Evolutionary conservation across 257 asterid genomes (phyloP).

Genomic region (Fraxinus excelsior): DNA sequence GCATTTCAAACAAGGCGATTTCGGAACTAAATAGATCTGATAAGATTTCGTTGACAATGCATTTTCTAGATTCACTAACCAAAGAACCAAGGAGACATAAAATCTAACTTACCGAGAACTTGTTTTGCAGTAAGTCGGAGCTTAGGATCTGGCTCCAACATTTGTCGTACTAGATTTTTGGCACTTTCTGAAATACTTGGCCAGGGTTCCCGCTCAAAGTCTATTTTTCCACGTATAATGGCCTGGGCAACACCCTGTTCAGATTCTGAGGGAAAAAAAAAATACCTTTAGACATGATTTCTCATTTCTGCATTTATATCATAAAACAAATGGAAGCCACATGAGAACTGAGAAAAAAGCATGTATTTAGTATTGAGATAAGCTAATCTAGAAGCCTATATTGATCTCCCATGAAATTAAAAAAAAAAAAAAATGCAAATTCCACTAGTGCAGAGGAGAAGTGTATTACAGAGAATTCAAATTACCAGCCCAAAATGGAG

Average conservation of each 20-base stretch:
- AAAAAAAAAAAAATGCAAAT: neutral
- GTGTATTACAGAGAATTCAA: neutral
- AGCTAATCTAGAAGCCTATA: neutral
- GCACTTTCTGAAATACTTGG: constrained; percentile 88
- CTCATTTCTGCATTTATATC: neutral
- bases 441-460: neutral
- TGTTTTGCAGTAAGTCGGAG: constrained; percentile 91
- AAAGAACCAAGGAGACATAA: neutral
- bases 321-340: neutral
- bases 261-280: constrained; percentile 69
- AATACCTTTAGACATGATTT: neutral
- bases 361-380: neutral
- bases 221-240: constrained; percentile 83
- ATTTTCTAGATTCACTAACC: constrained; percentile 13
- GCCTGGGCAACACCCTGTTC: constrained; percentile 99
- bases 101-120: constrained; percentile 76
- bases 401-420: neutral
- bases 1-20: constrained; percentile 14
- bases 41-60: constrained; percentile 2
- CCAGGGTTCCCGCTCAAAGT: constrained; percentile 98
- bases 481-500: constrained; percentile 9
- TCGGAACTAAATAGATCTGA: constrained; percentile 6
- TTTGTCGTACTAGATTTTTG: constrained; percentile 84
- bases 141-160: constrained; percentile 96
- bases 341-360: neutral